phyloP scores from a whole-genome alignment of 164 flowering plant species.

The Amborella trichopoda region DNA sequence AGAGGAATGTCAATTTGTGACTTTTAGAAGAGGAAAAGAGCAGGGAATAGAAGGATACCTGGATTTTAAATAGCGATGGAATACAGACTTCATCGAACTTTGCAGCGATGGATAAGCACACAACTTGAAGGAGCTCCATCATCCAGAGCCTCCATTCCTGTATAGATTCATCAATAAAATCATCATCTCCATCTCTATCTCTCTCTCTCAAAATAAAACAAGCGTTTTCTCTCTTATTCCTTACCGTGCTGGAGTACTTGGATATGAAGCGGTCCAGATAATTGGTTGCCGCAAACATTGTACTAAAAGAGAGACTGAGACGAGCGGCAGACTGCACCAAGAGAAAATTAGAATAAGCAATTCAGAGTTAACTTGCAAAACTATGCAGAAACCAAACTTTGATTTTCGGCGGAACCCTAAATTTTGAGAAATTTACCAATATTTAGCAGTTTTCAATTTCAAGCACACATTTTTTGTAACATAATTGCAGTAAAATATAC shows the following conservation, averaged over 20 bases:
- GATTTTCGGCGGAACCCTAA: no score
- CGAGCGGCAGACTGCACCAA: conserved; percentile 25
- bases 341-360: background rate
- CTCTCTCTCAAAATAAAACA: no score
- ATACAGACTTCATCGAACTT: conserved; percentile 34
- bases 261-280: conserved; percentile 58
- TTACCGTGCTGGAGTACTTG: conserved; percentile 24
- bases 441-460: no score
- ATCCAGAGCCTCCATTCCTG: conserved; percentile 40
- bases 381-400: background rate
- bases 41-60: conserved; percentile 20
- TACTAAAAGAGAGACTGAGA: conserved; percentile 26
- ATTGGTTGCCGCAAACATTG: conserved; percentile 42
- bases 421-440: no score
- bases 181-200: no score
- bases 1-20: no score
- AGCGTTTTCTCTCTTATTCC: no score
- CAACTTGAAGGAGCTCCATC: conserved; percentile 39
- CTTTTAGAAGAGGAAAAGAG: background rate
- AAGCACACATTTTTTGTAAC: no score
- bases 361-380: background rate
- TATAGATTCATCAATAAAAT: no score
- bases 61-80: conserved; percentile 33
- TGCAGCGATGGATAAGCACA: conserved; percentile 53
- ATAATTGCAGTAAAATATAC: no score